Evolutionary conservation across 805 yeast species (phyloP).

Genomic region (Kurtzmaniella fragi): DNA sequence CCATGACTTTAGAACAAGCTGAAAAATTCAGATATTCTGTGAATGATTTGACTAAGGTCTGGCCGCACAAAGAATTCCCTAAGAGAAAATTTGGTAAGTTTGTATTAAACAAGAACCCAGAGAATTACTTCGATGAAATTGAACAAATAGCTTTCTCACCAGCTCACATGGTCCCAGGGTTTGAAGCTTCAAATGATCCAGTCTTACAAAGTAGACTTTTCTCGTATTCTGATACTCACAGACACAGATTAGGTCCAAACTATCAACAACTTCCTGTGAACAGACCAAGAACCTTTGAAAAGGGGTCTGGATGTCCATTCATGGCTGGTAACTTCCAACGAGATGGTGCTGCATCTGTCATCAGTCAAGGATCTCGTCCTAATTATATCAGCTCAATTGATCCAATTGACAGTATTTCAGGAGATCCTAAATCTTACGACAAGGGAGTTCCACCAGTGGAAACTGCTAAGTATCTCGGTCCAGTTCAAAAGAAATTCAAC

Average conservation of each 20-base stretch:
- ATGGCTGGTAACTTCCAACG: slow-evolving; percentile 22
- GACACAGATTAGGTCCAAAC: slow-evolving; percentile 74
- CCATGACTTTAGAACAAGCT: slow-evolving; percentile 55
- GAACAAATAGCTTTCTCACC: slow-evolving; percentile 87
- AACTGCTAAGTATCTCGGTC: slow-evolving; percentile 25
- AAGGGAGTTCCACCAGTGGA: slow-evolving; percentile 18
- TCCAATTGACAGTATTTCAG: slow-evolving; percentile 23
- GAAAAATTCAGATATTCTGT: slow-evolving; percentile 43
- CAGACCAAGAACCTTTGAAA: slow-evolving; percentile 27
- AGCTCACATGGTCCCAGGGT: slow-evolving; percentile 78
- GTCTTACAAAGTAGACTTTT: slow-evolving; percentile 77
- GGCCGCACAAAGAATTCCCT: slow-evolving; percentile 56
- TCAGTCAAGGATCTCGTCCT: slow-evolving; percentile 42
- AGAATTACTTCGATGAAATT: slow-evolving; percentile 48
- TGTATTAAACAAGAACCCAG: slow-evolving; percentile 50
- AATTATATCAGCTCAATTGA: slow-evolving; percentile 44
- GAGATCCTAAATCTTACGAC: slow-evolving; percentile 11
- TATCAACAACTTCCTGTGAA: slow-evolving; percentile 65
- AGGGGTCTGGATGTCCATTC: slow-evolving; percentile 19
- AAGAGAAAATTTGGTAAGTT: slow-evolving; percentile 51
- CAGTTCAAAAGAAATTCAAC: slow-evolving; percentile 22
- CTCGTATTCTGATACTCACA: slow-evolving; percentile 81
- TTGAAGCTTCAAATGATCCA: slow-evolving; percentile 80
- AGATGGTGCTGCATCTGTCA: slow-evolving; percentile 14
- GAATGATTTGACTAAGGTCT: slow-evolving; percentile 51